Base-by-base conservation (phyloP, 129 eudicot species). In the Chrysanthemum lavandulifolium region DNA sequence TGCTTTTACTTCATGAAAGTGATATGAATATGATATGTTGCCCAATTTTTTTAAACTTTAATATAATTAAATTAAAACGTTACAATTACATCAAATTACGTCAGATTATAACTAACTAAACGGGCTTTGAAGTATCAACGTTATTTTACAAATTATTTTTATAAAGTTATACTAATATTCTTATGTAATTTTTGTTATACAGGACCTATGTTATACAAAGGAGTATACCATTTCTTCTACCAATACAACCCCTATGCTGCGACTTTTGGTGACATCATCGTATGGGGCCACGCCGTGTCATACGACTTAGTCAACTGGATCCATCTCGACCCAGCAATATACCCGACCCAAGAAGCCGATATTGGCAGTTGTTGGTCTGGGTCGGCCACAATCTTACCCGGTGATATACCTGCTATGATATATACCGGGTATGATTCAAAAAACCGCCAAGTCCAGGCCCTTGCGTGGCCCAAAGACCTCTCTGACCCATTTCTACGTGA, bases 151-250 rank as follows among this genome's bases (percentile, higher is more conserved):
- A 31, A 0, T 31, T 31, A 0, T 31, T 31, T 51, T 12, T 51
- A 51, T 10, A 2, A 0, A 0, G 56, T 1, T 52, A 52, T n/a
- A 52, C n/a, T 52, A 52, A 52, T 52, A 40, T 40, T 40, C 47
- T n/a, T n/a, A 54, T 16, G 9, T 49, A 4, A 15, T 50, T 13
- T 73, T 1, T 18, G 7, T 7, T 51, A 40, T 54, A 40, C 73
- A 80, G 84, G 84, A 29, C 84, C 84, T 53, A 80, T 80, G 84
- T 45, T 52, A 56, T 80, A 80, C 76, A 13, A 80, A 54, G 84
- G 84, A 47, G 80, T 80, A 2, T 80, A 80, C 50, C 84, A 80
- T 16, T 68, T 80, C 60, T 80, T 80, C 73, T 80, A 80, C 61
- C 84, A 80, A 74, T 47, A 80, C 73, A 80, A 80, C 23, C 84